Percentiles rank a stretch among this genome's conserved stretches.
Conservation (phyloP, 352 stramenopile genomes). For the Phytophthora citricola region DNA sequence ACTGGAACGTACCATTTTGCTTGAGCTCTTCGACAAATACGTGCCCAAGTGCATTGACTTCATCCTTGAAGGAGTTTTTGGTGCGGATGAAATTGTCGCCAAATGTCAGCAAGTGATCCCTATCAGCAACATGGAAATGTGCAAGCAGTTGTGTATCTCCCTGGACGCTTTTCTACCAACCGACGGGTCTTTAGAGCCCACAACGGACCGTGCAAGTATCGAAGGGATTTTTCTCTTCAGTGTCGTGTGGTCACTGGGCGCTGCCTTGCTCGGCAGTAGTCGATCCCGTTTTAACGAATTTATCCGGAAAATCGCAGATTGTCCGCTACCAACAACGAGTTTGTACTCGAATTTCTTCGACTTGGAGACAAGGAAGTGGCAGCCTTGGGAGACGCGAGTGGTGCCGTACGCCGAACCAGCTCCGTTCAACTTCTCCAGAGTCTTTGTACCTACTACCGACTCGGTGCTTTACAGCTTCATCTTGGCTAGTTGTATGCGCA, state of each 20-base stretch:
- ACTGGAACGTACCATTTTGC: constrained; percentile 59
- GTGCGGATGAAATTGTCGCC: constrained; percentile 89
- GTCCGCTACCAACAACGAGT: constrained; percentile 72
- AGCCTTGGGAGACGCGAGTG: constrained; percentile 89
- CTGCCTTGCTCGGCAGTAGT: constrained; percentile 82
- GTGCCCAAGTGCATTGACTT: constrained; percentile 93
- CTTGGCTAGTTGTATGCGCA: constrained; percentile 86
- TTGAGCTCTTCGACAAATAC: constrained; percentile 95
- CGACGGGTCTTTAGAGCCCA: constrained; percentile 53
- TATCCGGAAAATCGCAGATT: constrained; percentile 87
- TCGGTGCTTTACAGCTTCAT: constrained; percentile 95
- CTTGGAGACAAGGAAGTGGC: constrained; percentile 90
- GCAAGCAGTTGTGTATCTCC: constrained; percentile 94
- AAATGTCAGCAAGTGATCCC: constrained; percentile 94
- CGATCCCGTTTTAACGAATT: constrained; percentile 92
- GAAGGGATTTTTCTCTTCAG: constrained; percentile 95
- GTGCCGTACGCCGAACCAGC: constrained; percentile 90
- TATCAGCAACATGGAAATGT: constrained; percentile 95
- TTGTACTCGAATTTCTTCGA: constrained; percentile 94
- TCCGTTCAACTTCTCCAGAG: constrained; percentile 94
- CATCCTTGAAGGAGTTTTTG: constrained; percentile 91
- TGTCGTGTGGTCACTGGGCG: constrained; percentile 93
- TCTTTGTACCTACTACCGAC: constrained; percentile 97
- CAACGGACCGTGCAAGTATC: constrained; percentile 62
- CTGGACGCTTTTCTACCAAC: constrained; percentile 90